A percentile compares a stretch with the other conserved stretches of the same genome.
phyloP scores from a whole-genome alignment of 208 protist genomes.

The Tetramitus jugosus region DNA sequence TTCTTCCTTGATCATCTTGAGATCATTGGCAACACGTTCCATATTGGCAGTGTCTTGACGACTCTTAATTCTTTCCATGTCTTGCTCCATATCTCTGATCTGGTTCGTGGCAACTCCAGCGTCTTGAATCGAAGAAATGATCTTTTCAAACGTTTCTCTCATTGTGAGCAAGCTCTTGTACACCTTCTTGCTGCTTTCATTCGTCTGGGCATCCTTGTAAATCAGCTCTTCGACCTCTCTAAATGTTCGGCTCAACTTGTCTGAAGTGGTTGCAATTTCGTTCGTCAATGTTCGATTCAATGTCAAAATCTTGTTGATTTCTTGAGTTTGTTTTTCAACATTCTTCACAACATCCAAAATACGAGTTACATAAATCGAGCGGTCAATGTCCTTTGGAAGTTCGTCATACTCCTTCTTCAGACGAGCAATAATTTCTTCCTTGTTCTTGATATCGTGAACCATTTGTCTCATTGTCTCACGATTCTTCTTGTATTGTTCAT shows the following conservation, averaged over 20 bases:
- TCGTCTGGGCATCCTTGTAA: slow-evolving; percentile 7
- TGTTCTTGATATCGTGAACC: not conserved
- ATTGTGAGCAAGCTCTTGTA: not conserved
- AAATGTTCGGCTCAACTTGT: not conserved
- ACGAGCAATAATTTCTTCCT: not conserved
- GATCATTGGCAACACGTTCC: not conserved
- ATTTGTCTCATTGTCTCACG: not conserved
- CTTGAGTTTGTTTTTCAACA: slow-evolving; percentile 13
- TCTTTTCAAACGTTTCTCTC: not conserved
- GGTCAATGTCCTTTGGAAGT: not conserved
- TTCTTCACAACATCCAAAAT: slow-evolving; percentile 18
- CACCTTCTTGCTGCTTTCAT: not conserved
- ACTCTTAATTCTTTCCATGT: not conserved
- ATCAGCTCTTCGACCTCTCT: not conserved
- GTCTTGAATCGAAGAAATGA: not conserved
- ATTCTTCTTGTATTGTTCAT: not conserved
- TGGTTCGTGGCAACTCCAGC: not conserved
- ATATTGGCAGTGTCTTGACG: not conserved
- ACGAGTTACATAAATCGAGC: not conserved
- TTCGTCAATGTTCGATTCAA: not conserved
- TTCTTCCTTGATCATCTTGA: not conserved
- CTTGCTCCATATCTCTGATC: not conserved
- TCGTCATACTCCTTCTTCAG: not conserved
- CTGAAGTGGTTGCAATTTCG: not conserved
- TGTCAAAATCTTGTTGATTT: not conserved